Evolutionary conservation across 257 asterid species (phyloP).

Genomic region (Eucommia ulmoides): DNA sequence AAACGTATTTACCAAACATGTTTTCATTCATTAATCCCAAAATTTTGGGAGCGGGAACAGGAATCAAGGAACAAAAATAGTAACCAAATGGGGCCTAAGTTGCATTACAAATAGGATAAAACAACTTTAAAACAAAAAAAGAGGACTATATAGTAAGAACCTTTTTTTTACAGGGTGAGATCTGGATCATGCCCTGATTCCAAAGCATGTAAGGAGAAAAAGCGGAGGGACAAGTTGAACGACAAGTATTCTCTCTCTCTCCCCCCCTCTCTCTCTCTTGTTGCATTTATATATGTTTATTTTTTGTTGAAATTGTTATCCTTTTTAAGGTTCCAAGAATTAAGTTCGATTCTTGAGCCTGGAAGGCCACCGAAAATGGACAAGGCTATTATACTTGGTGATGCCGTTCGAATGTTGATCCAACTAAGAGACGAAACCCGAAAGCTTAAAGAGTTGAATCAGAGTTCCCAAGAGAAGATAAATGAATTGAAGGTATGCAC

Average conservation of each 20-base stretch:
- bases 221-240: slow-evolving; percentile 51
- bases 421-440: slow-evolving; percentile 49
- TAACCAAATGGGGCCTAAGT: too few species aligned
- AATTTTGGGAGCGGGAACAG: too few species aligned
- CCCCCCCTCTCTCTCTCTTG: slow-evolving; percentile 3
- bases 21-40: too few species aligned
- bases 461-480: slow-evolving; percentile 31
- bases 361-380: slow-evolving; percentile 50
- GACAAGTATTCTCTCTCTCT: slow-evolving; percentile 46
- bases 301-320: slow-evolving; percentile 4
- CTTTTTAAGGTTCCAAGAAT: slow-evolving; percentile 40
- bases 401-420: slow-evolving; percentile 37
- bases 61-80: too few species aligned
- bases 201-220: slow-evolving; percentile 48
- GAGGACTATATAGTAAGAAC: too few species aligned
- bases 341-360: slow-evolving; percentile 45
- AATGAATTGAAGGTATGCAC: slow-evolving; percentile 41
- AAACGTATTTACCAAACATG: too few species aligned
- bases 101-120: too few species aligned
- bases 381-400: slow-evolving; percentile 32
- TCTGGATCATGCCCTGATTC: slow-evolving; percentile 32
- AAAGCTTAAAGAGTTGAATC: slow-evolving; percentile 34
- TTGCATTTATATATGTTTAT: background rate
- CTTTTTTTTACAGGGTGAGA: slow-evolving; percentile 23
- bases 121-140: too few species aligned